Conservation (phyloP, 2,329 filamentous ascomycete species). For the Xylariaceae sp. region DNA sequence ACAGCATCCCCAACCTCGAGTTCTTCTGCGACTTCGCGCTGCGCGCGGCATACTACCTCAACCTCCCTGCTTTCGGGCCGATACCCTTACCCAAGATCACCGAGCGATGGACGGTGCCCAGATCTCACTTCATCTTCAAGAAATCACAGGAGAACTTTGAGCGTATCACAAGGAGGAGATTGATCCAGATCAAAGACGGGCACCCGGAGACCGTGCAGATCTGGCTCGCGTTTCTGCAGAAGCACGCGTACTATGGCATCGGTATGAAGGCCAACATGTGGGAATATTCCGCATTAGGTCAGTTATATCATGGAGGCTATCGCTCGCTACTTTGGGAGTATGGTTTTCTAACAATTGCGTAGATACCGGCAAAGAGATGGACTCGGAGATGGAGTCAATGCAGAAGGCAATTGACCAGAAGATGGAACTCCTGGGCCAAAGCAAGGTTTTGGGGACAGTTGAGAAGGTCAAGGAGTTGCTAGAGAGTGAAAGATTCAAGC, state of each 20-base stretch:
- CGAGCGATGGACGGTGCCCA: constrained; percentile 92
- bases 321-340: not conserved
- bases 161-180: constrained; percentile 74
- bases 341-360: constrained; percentile 15
- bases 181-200: constrained; percentile 92
- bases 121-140: constrained; percentile 88
- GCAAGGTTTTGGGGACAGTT: constrained; percentile 46
- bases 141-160: constrained; percentile 98
- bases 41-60: constrained; percentile 89
- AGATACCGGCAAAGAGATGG: constrained; percentile 52
- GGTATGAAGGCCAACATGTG: constrained; percentile 99
- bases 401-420: constrained; percentile 45
- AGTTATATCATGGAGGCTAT: constrained; percentile 20
- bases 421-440: constrained; percentile 55
- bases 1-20: constrained; percentile 82
- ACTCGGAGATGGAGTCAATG: constrained; percentile 28
- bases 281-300: constrained; percentile 75
- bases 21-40: constrained; percentile 94
- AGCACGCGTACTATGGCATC: constrained; percentile 91
- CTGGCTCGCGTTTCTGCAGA: constrained; percentile 88
- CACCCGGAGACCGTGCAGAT: constrained; percentile 82
- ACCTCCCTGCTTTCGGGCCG: constrained; percentile 79
- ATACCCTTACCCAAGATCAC: constrained; percentile 79
- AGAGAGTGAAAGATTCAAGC: constrained; percentile 46
- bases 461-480: constrained; percentile 57